Evolutionary conservation across 192 early-diverging fungal genomes (phyloP).

Genomic region (Backusella sp.): DNA sequence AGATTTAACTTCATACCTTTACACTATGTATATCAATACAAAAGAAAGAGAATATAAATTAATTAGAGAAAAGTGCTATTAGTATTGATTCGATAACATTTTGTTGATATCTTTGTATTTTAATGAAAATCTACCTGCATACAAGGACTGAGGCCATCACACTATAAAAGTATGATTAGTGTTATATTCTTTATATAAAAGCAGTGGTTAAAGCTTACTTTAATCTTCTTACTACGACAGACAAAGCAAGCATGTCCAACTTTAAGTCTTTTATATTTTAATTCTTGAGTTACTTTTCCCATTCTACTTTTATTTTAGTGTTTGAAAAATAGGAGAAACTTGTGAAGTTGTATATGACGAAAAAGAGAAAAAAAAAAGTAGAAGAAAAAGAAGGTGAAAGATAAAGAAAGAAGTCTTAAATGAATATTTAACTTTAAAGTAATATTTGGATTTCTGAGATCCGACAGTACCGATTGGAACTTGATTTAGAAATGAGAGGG

Average conservation of each 20-base stretch:
- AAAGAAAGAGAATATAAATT: neutral
- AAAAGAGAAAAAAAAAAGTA: neutral
- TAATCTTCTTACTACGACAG: neutral
- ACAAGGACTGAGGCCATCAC: slow-evolving; percentile 6
- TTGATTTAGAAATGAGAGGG: neutral
- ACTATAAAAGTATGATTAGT: neutral
- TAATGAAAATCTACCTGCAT: neutral
- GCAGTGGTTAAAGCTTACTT: neutral
- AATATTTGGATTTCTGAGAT: neutral
- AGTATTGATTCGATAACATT: neutral
- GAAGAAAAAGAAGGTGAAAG: neutral
- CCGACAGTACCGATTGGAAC: neutral
- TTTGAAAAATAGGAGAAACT: neutral
- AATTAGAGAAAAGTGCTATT: neutral
- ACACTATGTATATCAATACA: neutral
- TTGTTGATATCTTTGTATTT: neutral
- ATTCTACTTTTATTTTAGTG: neutral
- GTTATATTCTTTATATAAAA: neutral
- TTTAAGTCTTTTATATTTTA: neutral
- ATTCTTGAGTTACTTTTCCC: neutral
- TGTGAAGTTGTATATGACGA: neutral
- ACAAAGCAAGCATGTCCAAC: slow-evolving; percentile 6
- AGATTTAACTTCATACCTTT: neutral
- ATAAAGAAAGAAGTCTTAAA: neutral
- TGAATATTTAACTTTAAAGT: neutral